Evolutionary conservation across 441 rosid genomes (phyloP).

Genomic region (Pelargonium citronellum): DNA sequence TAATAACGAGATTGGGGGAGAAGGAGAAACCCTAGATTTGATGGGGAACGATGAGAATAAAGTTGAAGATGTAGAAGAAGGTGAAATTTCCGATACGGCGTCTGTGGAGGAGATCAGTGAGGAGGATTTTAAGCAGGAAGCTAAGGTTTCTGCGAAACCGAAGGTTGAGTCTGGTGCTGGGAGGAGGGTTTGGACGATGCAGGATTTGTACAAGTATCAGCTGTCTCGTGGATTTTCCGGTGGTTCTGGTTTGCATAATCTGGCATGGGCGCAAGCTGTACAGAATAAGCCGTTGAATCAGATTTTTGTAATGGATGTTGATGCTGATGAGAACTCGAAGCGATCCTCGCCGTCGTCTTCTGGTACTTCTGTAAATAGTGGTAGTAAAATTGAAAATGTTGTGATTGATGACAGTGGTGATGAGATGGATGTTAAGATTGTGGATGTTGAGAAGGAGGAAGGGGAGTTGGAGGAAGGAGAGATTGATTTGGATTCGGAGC

Average conservation of each 20-base stretch:
- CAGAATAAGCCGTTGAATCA: constrained; percentile 75
- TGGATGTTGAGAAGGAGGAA: constrained; percentile 54
- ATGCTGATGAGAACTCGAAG: constrained; percentile 37
- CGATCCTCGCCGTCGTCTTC: constrained; percentile 34
- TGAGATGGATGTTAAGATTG: constrained; percentile 33
- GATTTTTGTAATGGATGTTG: constrained; percentile 50
- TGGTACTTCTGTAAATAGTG: constrained; percentile 32
- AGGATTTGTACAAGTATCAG: constrained; percentile 59
- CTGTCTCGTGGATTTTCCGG: constrained; percentile 37
- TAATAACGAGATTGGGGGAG: not conserved
- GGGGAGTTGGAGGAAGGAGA: constrained; percentile 95
- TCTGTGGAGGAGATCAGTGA: constrained; percentile 61
- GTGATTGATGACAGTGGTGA: constrained; percentile 56
- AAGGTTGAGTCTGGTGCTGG: constrained; percentile 26
- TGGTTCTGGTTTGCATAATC: constrained; percentile 52
- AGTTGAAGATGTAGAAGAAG: constrained; percentile 74
- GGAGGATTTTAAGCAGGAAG: constrained; percentile 53
- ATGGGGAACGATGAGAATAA: constrained; percentile 45
- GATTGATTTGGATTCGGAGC: constrained; percentile 65
- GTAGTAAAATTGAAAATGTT: constrained; percentile 29
- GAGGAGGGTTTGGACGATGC: constrained; percentile 87
- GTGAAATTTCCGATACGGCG: constrained; percentile 72
- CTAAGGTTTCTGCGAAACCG: constrained; percentile 29
- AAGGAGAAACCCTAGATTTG: constrained; percentile 27
- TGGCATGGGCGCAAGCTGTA: constrained; percentile 98